Conservation (phyloP, 805 yeast genomes). For the Saitoella complicata region DNA sequence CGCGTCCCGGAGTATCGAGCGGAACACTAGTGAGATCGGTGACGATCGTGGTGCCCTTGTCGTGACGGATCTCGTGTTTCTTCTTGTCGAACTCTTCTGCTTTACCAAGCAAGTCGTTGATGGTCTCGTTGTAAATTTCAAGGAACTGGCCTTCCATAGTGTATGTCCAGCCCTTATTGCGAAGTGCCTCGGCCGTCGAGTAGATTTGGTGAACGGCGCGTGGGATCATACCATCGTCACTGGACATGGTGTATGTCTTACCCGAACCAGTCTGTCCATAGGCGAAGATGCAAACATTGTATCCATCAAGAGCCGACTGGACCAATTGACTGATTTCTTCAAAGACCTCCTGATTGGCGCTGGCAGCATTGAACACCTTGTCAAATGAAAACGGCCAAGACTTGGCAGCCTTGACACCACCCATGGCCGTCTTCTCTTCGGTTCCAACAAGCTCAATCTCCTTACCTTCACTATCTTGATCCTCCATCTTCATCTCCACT, state of each 20-base stretch:
- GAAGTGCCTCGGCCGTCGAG: slow-evolving; percentile 31
- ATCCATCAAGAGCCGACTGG: slow-evolving; percentile 77
- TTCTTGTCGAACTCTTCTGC: slow-evolving; percentile 13
- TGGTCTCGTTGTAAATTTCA: slow-evolving; percentile 76
- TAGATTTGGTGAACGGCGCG: slow-evolving; percentile 58
- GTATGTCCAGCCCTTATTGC: slow-evolving; percentile 47
- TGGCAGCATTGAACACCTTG: slow-evolving; percentile 44
- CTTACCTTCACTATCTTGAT: slow-evolving; percentile 15
- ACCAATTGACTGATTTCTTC: slow-evolving; percentile 74
- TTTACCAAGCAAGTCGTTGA: slow-evolving; percentile 45
- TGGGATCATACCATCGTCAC: slow-evolving; percentile 66
- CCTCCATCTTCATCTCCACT: slow-evolving; percentile 17
- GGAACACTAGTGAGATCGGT: slow-evolving; percentile 39
- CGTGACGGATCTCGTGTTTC: slow-evolving; percentile 61
- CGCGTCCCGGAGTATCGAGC: slow-evolving; percentile 34
- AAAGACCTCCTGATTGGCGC: slow-evolving; percentile 50
- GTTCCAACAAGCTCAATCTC: slow-evolving; percentile 15
- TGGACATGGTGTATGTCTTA: slow-evolving; percentile 75
- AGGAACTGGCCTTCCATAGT: slow-evolving; percentile 55
- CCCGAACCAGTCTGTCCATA: slow-evolving; percentile 98
- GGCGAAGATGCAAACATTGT: slow-evolving; percentile 83
- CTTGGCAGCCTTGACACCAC: slow-evolving; percentile 10
- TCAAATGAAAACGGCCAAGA: slow-evolving; percentile 49
- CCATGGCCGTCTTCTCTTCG: slow-evolving; percentile 7
- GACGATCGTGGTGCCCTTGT: slow-evolving; percentile 42